phyloP scores from a whole-genome alignment of 208 protist genomes.

The Acanthamoeba castellanii region DNA sequence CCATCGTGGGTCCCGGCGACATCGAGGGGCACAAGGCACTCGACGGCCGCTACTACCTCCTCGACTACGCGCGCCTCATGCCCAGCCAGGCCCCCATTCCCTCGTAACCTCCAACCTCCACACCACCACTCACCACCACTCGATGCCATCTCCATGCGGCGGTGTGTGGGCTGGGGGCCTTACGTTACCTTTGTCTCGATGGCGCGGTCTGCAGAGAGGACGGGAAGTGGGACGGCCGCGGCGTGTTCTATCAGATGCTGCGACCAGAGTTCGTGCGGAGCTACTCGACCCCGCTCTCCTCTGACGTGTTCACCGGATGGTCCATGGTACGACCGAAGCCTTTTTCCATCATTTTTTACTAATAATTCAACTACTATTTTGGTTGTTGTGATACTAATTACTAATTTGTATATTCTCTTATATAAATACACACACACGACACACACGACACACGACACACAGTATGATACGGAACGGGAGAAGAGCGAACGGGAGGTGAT shows the following conservation, averaged over 20 bases:
- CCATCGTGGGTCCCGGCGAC: conserved; percentile 39
- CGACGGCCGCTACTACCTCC: conserved; percentile 35
- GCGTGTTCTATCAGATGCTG: conserved; percentile 68
- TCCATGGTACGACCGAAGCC: no score
- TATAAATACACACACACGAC: no score
- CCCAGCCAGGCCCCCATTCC: neutral
- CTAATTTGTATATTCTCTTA: no score
- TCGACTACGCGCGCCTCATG: conserved; percentile 68
- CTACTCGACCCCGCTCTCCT: neutral
- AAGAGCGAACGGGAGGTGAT: conserved; percentile 41
- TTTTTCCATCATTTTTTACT: no score
- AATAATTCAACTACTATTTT: no score
- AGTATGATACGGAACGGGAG: neutral
- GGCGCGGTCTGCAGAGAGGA: neutral
- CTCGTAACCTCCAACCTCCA: no score
- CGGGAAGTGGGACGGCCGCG: neutral
- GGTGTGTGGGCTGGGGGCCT: no score
- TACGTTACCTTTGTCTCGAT: neutral
- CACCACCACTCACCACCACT: no score
- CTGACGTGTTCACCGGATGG: conserved; percentile 52
- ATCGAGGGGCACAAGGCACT: conserved; percentile 71
- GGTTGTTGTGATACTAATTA: no score
- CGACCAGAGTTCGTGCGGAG: conserved; percentile 55
- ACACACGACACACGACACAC: no score
- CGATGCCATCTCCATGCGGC: no score